Evolutionary conservation across 306 rosid genomes (phyloP).

Genomic region (Rubus parviflorus): DNA sequence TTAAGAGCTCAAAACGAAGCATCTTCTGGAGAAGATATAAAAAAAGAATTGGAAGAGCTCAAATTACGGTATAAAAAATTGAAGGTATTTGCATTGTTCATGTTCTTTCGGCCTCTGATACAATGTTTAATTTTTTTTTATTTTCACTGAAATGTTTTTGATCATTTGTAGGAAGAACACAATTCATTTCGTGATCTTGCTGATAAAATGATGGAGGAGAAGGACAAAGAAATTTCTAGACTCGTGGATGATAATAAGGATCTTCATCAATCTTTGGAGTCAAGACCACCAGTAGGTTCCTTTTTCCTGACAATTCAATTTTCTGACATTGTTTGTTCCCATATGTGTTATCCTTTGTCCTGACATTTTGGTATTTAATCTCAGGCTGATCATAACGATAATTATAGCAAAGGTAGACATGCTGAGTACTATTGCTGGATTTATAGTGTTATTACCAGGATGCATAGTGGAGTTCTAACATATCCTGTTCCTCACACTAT

Average conservation of each 20-base stretch:
- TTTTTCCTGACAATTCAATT: constrained; percentile 26
- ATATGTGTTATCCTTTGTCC: constrained; percentile 25
- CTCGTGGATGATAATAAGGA: constrained; percentile 72
- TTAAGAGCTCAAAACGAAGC: constrained; percentile 80
- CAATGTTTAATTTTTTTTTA: constrained; percentile 4
- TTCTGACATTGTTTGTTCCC: not conserved
- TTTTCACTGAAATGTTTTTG: constrained; percentile 33
- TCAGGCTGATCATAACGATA: constrained; percentile 59
- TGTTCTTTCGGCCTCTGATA: constrained; percentile 21
- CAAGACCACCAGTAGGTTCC: constrained; percentile 61
- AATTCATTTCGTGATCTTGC: constrained; percentile 87
- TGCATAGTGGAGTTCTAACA: constrained; percentile 21
- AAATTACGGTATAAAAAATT: constrained; percentile 61
- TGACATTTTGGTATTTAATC: constrained; percentile 34
- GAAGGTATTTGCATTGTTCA: constrained; percentile 54
- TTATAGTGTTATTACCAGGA: not conserved
- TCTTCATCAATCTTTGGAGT: constrained; percentile 73
- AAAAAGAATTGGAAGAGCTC: constrained; percentile 85
- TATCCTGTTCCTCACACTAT: constrained; percentile 28
- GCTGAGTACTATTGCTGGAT: constrained; percentile 16
- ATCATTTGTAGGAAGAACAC: constrained; percentile 73
- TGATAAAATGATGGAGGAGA: constrained; percentile 88
- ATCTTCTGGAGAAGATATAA: constrained; percentile 50
- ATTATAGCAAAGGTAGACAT: constrained; percentile 61
- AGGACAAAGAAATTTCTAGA: constrained; percentile 83